phyloP scores from a whole-genome alignment of 345 rosid genomes.

The Atalantia buxifolia region DNA sequence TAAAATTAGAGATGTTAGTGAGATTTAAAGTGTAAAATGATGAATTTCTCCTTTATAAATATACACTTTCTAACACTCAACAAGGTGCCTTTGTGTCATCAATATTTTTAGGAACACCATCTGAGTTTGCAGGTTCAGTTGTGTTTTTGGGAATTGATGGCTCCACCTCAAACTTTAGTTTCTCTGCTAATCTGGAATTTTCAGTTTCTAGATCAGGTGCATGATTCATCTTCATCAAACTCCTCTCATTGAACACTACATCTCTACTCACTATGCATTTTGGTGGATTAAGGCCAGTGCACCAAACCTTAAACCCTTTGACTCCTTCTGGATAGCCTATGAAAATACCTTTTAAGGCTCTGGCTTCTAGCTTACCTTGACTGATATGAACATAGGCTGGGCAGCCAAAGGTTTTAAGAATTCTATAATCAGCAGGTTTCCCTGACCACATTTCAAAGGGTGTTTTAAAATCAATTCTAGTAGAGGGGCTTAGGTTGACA shows the following conservation, averaged over 20 bases:
- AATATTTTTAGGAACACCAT: rapidly evolving
- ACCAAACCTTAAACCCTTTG: background rate
- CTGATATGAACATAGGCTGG: background rate
- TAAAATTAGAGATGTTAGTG: too few species aligned
- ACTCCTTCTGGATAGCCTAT: background rate
- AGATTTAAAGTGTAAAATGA: too few species aligned
- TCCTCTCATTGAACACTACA: background rate
- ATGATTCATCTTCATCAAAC: too few species aligned
- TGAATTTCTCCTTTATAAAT: too few species aligned
- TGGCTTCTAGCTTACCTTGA: background rate
- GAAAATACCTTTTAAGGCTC: background rate
- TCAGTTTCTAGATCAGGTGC: too few species aligned
- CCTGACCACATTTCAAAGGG: background rate
- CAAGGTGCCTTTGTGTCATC: too few species aligned
- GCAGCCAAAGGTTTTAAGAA: background rate
- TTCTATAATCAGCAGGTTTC: too few species aligned
- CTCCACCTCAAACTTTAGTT: too few species aligned
- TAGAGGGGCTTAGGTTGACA: background rate
- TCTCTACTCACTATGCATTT: background rate
- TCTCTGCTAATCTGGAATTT: rapidly evolving
- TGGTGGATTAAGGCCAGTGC: background rate
- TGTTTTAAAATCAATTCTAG: background rate
- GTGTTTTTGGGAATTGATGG: rapidly evolving
- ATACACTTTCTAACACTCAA: too few species aligned
- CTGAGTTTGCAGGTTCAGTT: too few species aligned